Conservation (phyloP, 2,329 filamentous ascomycete species). For the Epicoccum sorghinum region DNA sequence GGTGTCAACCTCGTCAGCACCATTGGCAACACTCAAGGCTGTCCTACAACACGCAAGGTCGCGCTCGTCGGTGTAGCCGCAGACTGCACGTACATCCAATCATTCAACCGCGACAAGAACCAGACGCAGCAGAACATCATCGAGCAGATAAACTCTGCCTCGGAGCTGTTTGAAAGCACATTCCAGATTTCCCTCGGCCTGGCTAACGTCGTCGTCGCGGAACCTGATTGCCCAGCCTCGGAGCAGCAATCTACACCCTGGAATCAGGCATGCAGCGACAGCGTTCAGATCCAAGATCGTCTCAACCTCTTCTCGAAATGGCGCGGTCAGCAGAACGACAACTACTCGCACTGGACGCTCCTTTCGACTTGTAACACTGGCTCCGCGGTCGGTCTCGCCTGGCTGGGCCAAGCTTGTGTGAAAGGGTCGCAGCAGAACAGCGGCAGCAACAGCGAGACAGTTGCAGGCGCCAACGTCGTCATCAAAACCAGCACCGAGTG, state of each 20-base stretch:
- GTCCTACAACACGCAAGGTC: conserved; percentile 87
- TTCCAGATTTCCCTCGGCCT: conserved; percentile 96
- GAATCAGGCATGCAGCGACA: conserved; percentile 76
- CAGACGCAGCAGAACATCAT: conserved; percentile 79
- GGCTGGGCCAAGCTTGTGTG: conserved; percentile 87
- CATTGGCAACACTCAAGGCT: conserved; percentile 84
- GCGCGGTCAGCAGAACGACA: conserved; percentile 78
- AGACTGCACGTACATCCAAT: conserved; percentile 84
- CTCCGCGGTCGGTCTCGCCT: conserved; percentile 87
- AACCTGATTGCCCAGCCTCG: conserved; percentile 74
- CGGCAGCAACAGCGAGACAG: conserved; percentile 66
- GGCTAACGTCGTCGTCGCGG: conserved; percentile 80
- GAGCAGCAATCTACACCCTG: conserved; percentile 73
- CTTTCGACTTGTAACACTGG: conserved; percentile 82
- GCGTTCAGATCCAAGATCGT: conserved; percentile 72
- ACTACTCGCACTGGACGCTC: conserved; percentile 92
- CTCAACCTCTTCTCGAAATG: conserved; percentile 88
- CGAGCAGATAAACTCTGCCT: conserved; percentile 82
- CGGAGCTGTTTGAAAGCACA: conserved; percentile 82
- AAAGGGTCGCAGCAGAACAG: conserved; percentile 57
- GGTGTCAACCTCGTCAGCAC: conserved; percentile 77
- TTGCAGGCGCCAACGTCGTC: conserved; percentile 88
- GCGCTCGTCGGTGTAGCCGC: conserved; percentile 90
- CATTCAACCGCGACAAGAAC: conserved; percentile 74
- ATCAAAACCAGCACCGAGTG: conserved; percentile 83